Percentiles rank a stretch among this genome's conserved stretches.
phyloP scores from a whole-genome alignment of 495 filamentous ascomycete genomes.

The Penicillium egyptiacum region DNA sequence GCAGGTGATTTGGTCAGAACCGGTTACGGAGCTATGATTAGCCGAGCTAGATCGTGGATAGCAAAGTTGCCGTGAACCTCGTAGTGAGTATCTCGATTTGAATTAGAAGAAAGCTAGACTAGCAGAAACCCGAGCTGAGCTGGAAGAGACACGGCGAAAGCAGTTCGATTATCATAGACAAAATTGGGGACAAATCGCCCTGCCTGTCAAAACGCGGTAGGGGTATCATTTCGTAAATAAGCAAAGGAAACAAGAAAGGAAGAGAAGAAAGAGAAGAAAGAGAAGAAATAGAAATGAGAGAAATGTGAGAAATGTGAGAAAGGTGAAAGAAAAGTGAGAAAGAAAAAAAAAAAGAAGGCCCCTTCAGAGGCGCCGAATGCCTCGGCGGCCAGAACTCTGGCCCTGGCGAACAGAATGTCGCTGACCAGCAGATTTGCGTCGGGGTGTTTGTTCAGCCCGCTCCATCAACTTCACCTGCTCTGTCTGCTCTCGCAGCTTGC shows the following conservation, averaged over 20 bases:
- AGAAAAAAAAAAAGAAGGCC: background rate
- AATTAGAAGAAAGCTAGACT: too few species aligned
- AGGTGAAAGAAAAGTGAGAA: background rate
- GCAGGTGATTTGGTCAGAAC: too few species aligned
- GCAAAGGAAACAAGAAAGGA: background rate
- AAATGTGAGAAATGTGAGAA: background rate
- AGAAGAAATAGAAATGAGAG: background rate
- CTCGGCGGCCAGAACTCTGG: background rate
- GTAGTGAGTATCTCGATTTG: too few species aligned
- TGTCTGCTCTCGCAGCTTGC: background rate
- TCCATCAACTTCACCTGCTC: background rate
- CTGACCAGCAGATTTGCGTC: background rate
- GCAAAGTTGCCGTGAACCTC: too few species aligned
- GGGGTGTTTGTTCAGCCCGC: background rate
- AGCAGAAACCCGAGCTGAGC: too few species aligned
- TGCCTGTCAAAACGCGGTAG: too few species aligned
- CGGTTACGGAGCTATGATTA: too few species aligned
- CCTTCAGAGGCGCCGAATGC: slow-evolving; percentile 1
- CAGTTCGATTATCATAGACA: too few species aligned
- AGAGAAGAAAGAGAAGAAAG: background rate
- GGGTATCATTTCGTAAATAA: background rate
- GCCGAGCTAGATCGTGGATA: too few species aligned
- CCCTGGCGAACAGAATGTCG: background rate
- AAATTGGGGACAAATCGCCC: too few species aligned
- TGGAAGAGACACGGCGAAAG: too few species aligned